Evolutionary conservation across 768 basidiomycete genomes (phyloP), one percentile per base, ranked within the genome.

Genomic region (Tricholomella constricta): DNA sequence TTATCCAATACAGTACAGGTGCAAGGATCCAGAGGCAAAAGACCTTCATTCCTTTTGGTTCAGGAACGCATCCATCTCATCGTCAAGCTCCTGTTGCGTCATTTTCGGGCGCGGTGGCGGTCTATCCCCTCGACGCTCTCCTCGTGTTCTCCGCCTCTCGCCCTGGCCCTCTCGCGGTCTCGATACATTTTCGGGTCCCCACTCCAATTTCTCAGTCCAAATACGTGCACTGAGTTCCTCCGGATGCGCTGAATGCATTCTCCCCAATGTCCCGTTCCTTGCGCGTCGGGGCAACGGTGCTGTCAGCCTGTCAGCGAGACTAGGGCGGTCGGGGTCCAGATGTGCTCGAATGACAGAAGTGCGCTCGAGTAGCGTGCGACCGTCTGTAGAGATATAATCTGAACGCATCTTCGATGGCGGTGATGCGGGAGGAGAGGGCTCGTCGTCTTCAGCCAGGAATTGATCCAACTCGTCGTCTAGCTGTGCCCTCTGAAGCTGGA

Each of bases 41-140:
- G 31, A 9, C 17, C 32, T 11, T 53, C 26, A 49, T 52, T 75
- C 69, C 59, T 74, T 75, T 57, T 77, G 75, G 23, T 81, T 83
- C 57, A 89, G 66, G 69, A 92, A 92, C 14, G 86, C 85, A 27
- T 93, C 91, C 42, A 93, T 72, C 62, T 94, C 91, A 44, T 86
- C 89, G 57, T 94, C 91, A 32, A 94, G 73, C 60, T 93, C 89
- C 69, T 88, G 81, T 64, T 85, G 84, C 1, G 82, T 88, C 68
- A 83, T 84, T 52, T 66, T 77, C 54, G 68, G 64, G 52, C 74
- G 74, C 38, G 78, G 72, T 34, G 72, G 68, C 51, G 65, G 59
- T 25, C 66, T 65, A 57, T 66, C 72, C 62, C 31, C 31, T 32
- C 9, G 10, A 11, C 31, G 31, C 3, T 32, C 31, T 2, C 31